Evolutionary conservation across 2,329 filamentous ascomycete species (phyloP).

Genomic region (Fusarium continuum): DNA sequence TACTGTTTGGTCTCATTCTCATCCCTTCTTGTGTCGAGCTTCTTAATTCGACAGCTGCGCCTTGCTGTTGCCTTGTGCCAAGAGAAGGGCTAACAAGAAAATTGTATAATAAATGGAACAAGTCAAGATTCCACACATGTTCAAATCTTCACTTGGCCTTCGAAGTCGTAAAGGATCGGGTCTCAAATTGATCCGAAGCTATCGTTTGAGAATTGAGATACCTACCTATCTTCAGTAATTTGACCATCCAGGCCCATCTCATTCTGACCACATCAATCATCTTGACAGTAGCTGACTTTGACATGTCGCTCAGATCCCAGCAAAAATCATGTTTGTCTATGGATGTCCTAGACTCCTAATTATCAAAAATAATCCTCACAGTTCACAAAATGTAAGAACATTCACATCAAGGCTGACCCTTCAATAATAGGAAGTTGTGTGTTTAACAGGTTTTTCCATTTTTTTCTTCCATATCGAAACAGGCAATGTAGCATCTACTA

Average conservation of each 20-base stretch:
- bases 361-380: neutral
- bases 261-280: too few species aligned
- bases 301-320: neutral
- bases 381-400: neutral
- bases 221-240: neutral
- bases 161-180: neutral
- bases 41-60: neutral
- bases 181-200: neutral
- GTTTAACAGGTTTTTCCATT: constrained; percentile 36
- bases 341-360: too few species aligned
- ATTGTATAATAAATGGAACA: constrained; percentile 40
- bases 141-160: neutral
- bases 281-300: neutral
- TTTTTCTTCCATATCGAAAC: constrained; percentile 39
- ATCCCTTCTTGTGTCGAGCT: constrained; percentile 11
- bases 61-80: neutral
- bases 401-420: neutral
- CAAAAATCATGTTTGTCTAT: too few species aligned
- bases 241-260: too few species aligned
- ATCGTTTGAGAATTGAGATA: neutral
- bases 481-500: constrained; percentile 30
- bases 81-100: neutral
- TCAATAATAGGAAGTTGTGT: constrained; percentile 3
- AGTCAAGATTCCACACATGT: constrained; percentile 6
- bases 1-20: constrained; percentile 35